These are phyloP conservation scores for Ajuga chamaepitys DNA, from an alignment of 257 asterid species.

Conservation along the genomic window DNA sequence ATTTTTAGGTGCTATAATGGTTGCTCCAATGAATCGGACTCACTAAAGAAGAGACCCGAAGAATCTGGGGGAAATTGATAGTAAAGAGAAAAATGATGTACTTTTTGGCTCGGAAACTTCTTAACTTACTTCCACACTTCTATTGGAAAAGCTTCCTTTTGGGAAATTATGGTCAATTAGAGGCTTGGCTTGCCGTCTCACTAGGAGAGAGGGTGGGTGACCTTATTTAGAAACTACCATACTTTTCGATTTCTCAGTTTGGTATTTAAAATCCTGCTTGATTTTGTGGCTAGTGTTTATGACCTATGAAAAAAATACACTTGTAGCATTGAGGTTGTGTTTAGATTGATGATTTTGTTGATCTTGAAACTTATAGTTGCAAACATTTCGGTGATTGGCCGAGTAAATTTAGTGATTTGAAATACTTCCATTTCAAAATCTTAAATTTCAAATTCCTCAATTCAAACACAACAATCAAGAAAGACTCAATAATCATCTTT, in stretches of 20 bases:
- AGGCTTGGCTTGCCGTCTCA: conserved; percentile 55
- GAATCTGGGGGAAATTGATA: conserved; percentile 77
- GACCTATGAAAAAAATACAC: background rate
- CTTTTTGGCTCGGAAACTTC: conserved; percentile 62
- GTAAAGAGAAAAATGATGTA: conserved; percentile 57
- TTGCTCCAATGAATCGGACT: conserved; percentile 87
- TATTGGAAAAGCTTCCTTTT: conserved; percentile 75
- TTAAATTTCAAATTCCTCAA: too few species aligned
- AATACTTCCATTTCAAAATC: too few species aligned
- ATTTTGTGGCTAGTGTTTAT: too few species aligned
- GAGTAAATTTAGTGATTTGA: too few species aligned
- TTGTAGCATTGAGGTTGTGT: background rate
- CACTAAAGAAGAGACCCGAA: conserved; percentile 64
- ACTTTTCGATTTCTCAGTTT: background rate
- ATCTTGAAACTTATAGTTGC: too few species aligned
- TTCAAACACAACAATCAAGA: too few species aligned
- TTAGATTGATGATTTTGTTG: too few species aligned
- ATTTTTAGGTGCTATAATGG: conserved; percentile 78
- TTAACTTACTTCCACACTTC: conserved; percentile 58
- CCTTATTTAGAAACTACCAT: conserved; percentile 11
- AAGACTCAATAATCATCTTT: too few species aligned
- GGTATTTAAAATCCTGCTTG: background rate
- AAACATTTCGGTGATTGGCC: too few species aligned
- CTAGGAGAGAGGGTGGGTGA: conserved; percentile 60
- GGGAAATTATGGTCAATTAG: conserved; percentile 66